phyloP scores from a whole-genome alignment of 768 basidiomycete species.

The Phanerodontia chrysosporium region DNA sequence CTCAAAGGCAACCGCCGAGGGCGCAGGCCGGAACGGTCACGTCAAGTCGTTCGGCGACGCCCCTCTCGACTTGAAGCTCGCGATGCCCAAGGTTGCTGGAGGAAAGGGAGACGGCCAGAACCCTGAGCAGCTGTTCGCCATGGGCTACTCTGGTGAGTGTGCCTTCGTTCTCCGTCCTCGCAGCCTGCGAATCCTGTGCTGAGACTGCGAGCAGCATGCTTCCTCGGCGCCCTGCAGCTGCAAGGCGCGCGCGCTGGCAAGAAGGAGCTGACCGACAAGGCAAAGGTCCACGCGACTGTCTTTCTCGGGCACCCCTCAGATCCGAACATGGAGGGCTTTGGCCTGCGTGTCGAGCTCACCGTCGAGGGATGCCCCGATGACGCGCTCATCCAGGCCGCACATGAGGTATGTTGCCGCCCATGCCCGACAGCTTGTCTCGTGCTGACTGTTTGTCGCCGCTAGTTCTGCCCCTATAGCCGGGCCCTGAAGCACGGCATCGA shows the following conservation, averaged over 20 bases:
- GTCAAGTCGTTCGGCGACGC: slow-evolving; percentile 29
- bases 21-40: slow-evolving; percentile 60
- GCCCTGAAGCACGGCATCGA: slow-evolving; percentile 52
- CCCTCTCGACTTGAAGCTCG: slow-evolving; percentile 29
- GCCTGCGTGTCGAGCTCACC: slow-evolving; percentile 28
- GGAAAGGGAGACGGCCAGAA: slow-evolving; percentile 36
- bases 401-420: slow-evolving; percentile 20
- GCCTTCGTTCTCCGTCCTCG: not conserved
- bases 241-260: slow-evolving; percentile 52
- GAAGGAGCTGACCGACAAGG: slow-evolving; percentile 51
- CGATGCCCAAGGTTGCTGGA: slow-evolving; percentile 29
- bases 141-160: slow-evolving; percentile 31
- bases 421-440: not conserved
- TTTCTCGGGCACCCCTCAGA: slow-evolving; percentile 57
- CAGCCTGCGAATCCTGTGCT: not conserved
- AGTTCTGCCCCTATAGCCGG: slow-evolving; percentile 72
- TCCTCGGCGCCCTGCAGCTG: slow-evolving; percentile 67
- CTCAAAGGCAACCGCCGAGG: slow-evolving; percentile 58
- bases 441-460: slow-evolving; percentile 1
- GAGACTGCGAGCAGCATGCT: slow-evolving; percentile 49
- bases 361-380: slow-evolving; percentile 30
- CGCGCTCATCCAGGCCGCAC: slow-evolving; percentile 28
- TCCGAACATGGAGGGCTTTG: slow-evolving; percentile 26
- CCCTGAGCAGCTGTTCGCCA: slow-evolving; percentile 37
- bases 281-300: slow-evolving; percentile 58